These are phyloP conservation scores for Diddensiella transvaalensis DNA, from an alignment of 805 yeast species.

Conservation along the genomic window DNA sequence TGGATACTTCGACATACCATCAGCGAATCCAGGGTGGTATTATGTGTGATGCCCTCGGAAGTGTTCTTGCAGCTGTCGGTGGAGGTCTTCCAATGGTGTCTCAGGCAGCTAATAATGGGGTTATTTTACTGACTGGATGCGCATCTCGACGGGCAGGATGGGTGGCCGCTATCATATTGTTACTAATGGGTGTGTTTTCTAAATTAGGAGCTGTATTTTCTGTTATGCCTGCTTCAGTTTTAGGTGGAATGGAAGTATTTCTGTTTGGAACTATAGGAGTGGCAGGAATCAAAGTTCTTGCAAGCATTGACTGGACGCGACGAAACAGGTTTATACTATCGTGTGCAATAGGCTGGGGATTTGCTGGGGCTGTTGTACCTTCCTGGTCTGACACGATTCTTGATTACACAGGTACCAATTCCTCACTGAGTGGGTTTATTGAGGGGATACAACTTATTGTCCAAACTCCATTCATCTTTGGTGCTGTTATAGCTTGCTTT, in stretches of 20 bases:
- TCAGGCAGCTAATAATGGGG: constrained; percentile 48
- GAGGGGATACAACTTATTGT: constrained; percentile 43
- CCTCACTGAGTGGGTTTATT: constrained; percentile 37
- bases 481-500: constrained; percentile 41
- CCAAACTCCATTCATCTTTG: constrained; percentile 44
- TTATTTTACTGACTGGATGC: constrained; percentile 45
- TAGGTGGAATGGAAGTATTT: constrained; percentile 54
- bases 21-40: constrained; percentile 46
- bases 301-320: constrained; percentile 42
- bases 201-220: constrained; percentile 70
- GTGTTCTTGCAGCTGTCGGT: constrained; percentile 41
- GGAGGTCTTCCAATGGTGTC: constrained; percentile 46
- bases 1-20: constrained; percentile 44
- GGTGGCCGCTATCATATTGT: constrained; percentile 62
- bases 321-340: constrained; percentile 44
- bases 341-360: constrained; percentile 40
- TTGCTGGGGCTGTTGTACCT: constrained; percentile 39
- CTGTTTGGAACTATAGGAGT: constrained; percentile 58
- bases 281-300: constrained; percentile 53
- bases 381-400: constrained; percentile 40
- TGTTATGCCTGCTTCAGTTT: constrained; percentile 58
- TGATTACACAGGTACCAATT: constrained; percentile 39
- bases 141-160: constrained; percentile 52
- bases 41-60: constrained; percentile 44
- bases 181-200: constrained; percentile 70